These are phyloP conservation scores for Aspergillus steynii DNA, from an alignment of 495 filamentous ascomycete genomes.

Conservation along the genomic window DNA sequence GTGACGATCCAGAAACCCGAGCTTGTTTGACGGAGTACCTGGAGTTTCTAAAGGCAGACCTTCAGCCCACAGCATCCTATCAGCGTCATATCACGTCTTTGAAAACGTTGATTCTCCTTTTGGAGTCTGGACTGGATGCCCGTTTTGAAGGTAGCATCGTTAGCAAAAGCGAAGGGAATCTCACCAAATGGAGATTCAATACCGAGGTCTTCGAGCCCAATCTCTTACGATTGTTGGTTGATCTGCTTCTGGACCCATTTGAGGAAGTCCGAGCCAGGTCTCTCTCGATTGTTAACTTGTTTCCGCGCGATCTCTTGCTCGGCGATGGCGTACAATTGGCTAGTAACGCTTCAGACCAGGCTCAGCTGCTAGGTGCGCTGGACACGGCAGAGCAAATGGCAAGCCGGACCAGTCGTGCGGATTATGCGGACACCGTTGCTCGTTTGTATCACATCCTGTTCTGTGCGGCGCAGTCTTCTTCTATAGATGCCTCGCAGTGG, in stretches of 20 bases:
- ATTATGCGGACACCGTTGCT: slow-evolving; percentile 83
- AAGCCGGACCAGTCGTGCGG: slow-evolving; percentile 74
- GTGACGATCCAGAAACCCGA: slow-evolving; percentile 46
- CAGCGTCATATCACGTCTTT: slow-evolving; percentile 82
- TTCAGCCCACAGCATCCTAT: slow-evolving; percentile 77
- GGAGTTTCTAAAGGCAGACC: slow-evolving; percentile 66
- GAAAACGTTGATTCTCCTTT: slow-evolving; percentile 60
- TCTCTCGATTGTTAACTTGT: slow-evolving; percentile 55
- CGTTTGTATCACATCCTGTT: slow-evolving; percentile 56
- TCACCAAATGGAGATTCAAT: slow-evolving; percentile 51
- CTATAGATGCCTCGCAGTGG: slow-evolving; percentile 24
- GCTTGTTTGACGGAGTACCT: slow-evolving; percentile 70
- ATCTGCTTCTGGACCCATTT: slow-evolving; percentile 83
- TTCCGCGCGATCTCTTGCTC: slow-evolving; percentile 32
- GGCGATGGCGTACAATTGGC: slow-evolving; percentile 10
- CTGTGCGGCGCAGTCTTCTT: slow-evolving; percentile 33
- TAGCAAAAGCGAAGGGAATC: slow-evolving; percentile 17
- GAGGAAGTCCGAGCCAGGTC: slow-evolving; percentile 82
- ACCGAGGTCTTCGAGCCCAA: slow-evolving; percentile 55
- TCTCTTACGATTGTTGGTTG: slow-evolving; percentile 58
- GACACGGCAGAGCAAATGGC: slow-evolving; percentile 48
- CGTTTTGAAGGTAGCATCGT: slow-evolving; percentile 16
- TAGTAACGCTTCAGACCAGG: slow-evolving; percentile 31
- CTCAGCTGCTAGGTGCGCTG: slow-evolving; percentile 27
- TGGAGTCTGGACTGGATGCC: slow-evolving; percentile 55